phyloP scores from a whole-genome alignment of 108 stramenopile species.

The Cyclostephanos invisitatus region DNA sequence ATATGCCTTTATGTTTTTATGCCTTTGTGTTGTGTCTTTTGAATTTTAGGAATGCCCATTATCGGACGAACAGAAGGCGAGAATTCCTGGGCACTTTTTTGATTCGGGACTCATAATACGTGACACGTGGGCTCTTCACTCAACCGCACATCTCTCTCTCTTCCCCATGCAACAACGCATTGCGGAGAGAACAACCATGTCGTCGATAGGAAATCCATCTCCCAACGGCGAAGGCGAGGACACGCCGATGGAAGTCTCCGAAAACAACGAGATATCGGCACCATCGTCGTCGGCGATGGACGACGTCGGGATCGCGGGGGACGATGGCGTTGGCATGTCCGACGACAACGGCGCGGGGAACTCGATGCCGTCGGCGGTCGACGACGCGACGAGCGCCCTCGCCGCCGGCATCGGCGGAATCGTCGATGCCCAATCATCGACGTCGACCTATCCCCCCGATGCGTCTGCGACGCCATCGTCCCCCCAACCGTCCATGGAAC shows the following conservation, averaged over 20 bases:
- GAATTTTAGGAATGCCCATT: too few species aligned
- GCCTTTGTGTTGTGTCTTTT: too few species aligned
- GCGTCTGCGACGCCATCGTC: conserved; percentile 31
- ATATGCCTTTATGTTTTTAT: too few species aligned
- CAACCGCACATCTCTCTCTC: too few species aligned
- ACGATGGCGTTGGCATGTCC: neutral
- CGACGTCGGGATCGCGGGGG: neutral
- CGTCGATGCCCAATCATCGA: conserved; percentile 7
- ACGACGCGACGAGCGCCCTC: neutral
- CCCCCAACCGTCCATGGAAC: conserved; percentile 49
- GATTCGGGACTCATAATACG: too few species aligned
- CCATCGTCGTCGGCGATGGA: neutral
- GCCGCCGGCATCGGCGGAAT: neutral
- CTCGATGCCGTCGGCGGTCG: neutral
- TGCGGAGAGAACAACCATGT: too few species aligned
- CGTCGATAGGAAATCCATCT: too few species aligned
- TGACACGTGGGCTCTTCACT: too few species aligned
- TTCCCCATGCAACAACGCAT: too few species aligned
- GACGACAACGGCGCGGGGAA: neutral
- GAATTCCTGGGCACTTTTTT: too few species aligned
- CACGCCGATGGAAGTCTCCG: conserved; percentile 6
- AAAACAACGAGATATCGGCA: neutral
- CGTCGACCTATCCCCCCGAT: conserved; percentile 26
- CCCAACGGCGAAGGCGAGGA: neutral
- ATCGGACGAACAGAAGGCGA: too few species aligned